Base-by-base conservation (phyloP, 345 rosid genomes). In the Citrus glauca region DNA sequence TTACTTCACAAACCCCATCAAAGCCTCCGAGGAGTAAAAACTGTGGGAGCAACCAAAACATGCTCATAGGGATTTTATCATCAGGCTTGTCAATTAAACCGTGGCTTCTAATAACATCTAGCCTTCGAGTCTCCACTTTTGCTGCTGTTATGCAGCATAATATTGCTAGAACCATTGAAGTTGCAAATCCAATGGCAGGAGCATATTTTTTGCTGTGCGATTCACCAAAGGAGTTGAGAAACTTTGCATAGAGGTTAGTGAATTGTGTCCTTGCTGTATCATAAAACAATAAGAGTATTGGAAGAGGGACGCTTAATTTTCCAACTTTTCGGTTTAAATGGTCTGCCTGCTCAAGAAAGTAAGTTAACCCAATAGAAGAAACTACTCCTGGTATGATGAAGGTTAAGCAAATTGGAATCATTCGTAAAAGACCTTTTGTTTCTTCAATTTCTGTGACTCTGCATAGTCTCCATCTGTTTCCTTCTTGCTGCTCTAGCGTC, bases 401-500 rank as follows among this genome's bases (percentile, higher is more conserved):
- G 45, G 84, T 83, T 2, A 64, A 28, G 37, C 79, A 74, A 6
- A 87, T 71, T 1, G 85, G 88, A 61, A 81, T 76, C 71, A 82
- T 69, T 25, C 78, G 75, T 16, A 81, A 17, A 42, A 7, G 73
- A 33, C 67, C 79, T 71, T 78, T 85, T 83, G 84, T 82, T 80
- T 77, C 83, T 72, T 87, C 86, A 37, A 87, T 85, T 81, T 85
- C 86, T 20, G 83, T 83, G 4, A 85, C 84, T 27, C 80, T 74
- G 76, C 89, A 87, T 14, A 86, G 89, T 74, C 45, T 83, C 88
- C 90, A 87, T 65, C 78, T 80, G 59, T 83, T 81, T 70, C 60
- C 61, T 72, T 55, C 80, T 64, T 85, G 84, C 35, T 81, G 66
- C 28, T 79, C 81, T 40, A 75, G 38, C 1, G 85, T 16, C 80